phyloP scores from a whole-genome alignment of 331 rosid genomes.

The Pyrus hybrid region DNA sequence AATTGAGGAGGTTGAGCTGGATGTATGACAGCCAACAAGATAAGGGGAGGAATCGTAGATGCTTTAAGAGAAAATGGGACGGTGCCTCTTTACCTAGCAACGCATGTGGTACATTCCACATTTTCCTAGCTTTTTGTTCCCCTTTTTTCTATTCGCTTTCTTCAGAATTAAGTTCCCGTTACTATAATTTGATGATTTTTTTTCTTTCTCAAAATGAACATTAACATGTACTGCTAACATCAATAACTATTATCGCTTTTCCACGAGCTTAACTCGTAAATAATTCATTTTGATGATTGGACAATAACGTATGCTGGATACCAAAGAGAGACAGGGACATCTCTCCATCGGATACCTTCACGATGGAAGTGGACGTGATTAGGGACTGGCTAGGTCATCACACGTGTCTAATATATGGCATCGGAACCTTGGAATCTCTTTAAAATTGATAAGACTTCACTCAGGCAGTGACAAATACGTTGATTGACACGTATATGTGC shows the following conservation, averaged over 20 bases:
- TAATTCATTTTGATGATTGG: no score
- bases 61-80: conserved; percentile 18
- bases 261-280: no score
- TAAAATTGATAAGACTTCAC: neutral
- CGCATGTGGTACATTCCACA: conserved; percentile 1
- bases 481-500: neutral
- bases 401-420: neutral
- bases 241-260: no score
- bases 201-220: no score
- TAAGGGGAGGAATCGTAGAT: neutral
- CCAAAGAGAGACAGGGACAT: neutral
- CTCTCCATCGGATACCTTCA: neutral
- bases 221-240: no score
- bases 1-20: neutral
- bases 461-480: neutral
- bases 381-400: neutral
- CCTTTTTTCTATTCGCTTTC: neutral
- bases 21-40: neutral
- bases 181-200: neutral
- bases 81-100: conserved; percentile 4
- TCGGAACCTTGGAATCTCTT: neutral
- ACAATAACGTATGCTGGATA: neutral
- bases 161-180: neutral
- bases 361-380: neutral
- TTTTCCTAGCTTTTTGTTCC: conserved; percentile 8